These are phyloP conservation scores for Dryas octopetala DNA, from an alignment of 306 rosid genomes.

Conservation along the genomic window DNA sequence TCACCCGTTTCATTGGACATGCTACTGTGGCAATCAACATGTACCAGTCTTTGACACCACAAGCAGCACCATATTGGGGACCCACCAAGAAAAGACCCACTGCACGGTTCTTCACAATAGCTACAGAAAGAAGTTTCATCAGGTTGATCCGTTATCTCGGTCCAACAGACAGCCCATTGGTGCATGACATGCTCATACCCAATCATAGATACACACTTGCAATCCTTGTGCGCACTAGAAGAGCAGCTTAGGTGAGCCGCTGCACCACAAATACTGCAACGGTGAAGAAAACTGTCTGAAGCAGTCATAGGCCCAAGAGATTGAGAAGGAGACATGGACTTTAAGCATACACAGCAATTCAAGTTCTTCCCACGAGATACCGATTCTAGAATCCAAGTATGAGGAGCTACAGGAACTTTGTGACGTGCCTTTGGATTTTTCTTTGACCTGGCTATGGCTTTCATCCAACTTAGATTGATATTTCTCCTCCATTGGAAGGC, in stretches of 20 bases:
- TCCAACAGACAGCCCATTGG: slow-evolving; percentile 99
- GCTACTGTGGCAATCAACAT: slow-evolving; percentile 85
- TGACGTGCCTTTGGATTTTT: slow-evolving; percentile 76
- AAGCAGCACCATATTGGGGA: slow-evolving; percentile 98
- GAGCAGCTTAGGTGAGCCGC: slow-evolving; percentile 88
- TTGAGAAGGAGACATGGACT: slow-evolving; percentile 77
- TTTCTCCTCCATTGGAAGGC: slow-evolving; percentile 98
- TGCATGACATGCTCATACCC: slow-evolving; percentile 78
- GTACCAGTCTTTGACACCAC: slow-evolving; percentile 95
- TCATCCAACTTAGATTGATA: slow-evolving; percentile 94
- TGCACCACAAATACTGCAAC: slow-evolving; percentile 79
- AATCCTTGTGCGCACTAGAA: slow-evolving; percentile 80
- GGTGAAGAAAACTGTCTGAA: slow-evolving; percentile 78
- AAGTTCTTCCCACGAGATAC: slow-evolving; percentile 85
- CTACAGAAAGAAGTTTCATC: slow-evolving; percentile 81
- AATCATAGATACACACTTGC: slow-evolving; percentile 90
- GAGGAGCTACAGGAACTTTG: slow-evolving; percentile 71
- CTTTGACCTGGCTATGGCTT: slow-evolving; percentile 90
- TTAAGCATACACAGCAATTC: slow-evolving; percentile 88
- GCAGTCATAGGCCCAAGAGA: slow-evolving; percentile 74
- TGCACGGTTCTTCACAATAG: slow-evolving; percentile 95
- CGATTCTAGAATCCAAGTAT: slow-evolving; percentile 78
- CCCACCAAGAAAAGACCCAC: slow-evolving; percentile 91
- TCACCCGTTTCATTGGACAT: slow-evolving; percentile 91
- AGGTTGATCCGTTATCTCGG: slow-evolving; percentile 81